Percentiles rank a stretch among this genome's conserved stretches.
Evolutionary conservation across 2,329 filamentous ascomycete genomes (phyloP).

Genomic region (Fusarium phyllophilum): DNA sequence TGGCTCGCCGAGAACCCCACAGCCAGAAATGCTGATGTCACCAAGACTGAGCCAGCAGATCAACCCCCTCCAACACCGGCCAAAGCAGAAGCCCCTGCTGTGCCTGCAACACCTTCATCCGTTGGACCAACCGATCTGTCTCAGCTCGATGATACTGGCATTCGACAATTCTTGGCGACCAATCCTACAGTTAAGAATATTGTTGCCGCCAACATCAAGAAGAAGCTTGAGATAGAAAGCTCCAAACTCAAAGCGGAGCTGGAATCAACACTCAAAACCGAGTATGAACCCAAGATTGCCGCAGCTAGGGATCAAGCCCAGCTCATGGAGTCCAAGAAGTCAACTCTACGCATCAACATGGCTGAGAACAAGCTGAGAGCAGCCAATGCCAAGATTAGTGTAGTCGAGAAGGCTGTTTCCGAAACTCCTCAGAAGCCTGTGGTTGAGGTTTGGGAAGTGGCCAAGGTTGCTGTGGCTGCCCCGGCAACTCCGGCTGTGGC

Average conservation of each 20-base stretch:
- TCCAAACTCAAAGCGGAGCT: constrained; percentile 68
- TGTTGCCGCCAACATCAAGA: constrained; percentile 71
- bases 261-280: constrained; percentile 58
- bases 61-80: constrained; percentile 52
- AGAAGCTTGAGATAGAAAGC: constrained; percentile 74
- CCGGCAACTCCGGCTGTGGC: constrained; percentile 38
- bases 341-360: constrained; percentile 80
- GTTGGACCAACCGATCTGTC: constrained; percentile 54
- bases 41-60: constrained; percentile 24
- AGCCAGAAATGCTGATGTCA: constrained; percentile 37
- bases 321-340: constrained; percentile 79
- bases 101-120: constrained; percentile 51
- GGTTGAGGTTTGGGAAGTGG: constrained; percentile 85
- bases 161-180: constrained; percentile 65
- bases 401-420: constrained; percentile 83
- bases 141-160: constrained; percentile 64
- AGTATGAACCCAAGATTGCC: constrained; percentile 64
- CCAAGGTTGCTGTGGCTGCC: constrained; percentile 63
- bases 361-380: constrained; percentile 73
- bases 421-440: constrained; percentile 88
- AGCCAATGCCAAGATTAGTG: constrained; percentile 76
- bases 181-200: constrained; percentile 69
- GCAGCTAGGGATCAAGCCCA: constrained; percentile 71
- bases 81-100: constrained; percentile 49
- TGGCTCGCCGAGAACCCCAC: constrained; percentile 64